phyloP scores from a whole-genome alignment of 2,329 filamentous ascomycete species.

The Ampelomyces quisqualis region DNA sequence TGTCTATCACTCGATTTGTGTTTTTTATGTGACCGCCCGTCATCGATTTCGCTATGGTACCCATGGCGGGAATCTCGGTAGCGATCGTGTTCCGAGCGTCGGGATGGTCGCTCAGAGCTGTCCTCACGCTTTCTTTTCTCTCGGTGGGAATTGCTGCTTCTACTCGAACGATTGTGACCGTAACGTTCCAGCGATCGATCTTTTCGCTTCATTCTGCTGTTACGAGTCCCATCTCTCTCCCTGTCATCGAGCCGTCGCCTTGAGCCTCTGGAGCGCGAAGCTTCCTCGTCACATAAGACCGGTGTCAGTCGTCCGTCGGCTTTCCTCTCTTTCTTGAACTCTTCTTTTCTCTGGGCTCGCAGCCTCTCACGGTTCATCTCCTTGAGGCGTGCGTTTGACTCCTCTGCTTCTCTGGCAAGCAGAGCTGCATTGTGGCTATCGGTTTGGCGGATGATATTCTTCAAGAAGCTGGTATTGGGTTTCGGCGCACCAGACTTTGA shows the following conservation, averaged over 20 bases:
- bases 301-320: constrained; percentile 27
- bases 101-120: constrained; percentile 13
- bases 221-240: constrained; percentile 19
- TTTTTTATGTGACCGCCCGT: constrained; percentile 10
- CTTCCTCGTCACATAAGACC: constrained; percentile 16
- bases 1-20: constrained; percentile 11
- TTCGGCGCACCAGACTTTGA: constrained; percentile 70
- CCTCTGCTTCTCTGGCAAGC: constrained; percentile 78
- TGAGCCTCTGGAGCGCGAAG: constrained; percentile 15
- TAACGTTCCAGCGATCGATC: constrained; percentile 3
- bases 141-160: constrained; percentile 14
- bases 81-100: constrained; percentile 18
- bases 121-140: constrained; percentile 17
- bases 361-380: constrained; percentile 26
- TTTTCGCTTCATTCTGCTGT: constrained; percentile 10
- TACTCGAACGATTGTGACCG: constrained; percentile 12
- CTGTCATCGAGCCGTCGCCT: constrained; percentile 18
- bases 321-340: constrained; percentile 18
- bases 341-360: constrained; percentile 10
- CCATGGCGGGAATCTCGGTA: constrained; percentile 9
- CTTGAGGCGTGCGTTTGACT: constrained; percentile 70
- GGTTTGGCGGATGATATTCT: constrained; percentile 83
- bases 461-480: constrained; percentile 87
- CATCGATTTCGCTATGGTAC: constrained; percentile 13
- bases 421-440: constrained; percentile 86